Percentiles rank a stretch among this genome's conserved stretches.
These are phyloP conservation scores for Melampsora americana DNA, from an alignment of 1,284 basidiomycete genomes.

Conservation along the genomic window DNA sequence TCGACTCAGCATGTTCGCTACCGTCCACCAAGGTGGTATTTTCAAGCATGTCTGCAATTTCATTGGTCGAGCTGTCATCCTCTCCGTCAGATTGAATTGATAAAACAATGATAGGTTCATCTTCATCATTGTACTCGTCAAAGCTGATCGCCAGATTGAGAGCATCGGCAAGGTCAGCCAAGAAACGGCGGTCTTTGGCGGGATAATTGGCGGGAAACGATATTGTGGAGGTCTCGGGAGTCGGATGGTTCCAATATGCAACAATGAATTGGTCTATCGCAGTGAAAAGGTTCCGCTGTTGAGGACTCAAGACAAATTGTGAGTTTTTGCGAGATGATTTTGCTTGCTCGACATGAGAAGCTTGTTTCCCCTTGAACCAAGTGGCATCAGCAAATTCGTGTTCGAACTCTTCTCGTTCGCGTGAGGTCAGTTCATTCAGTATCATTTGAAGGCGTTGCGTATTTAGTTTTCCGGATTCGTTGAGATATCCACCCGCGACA, in stretches of 20 bases:
- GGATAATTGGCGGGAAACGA: slow-evolving; percentile 19
- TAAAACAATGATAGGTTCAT: slow-evolving; percentile 12
- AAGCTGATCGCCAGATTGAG: slow-evolving; percentile 72
- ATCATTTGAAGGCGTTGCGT: slow-evolving; percentile 77
- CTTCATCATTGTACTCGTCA: slow-evolving; percentile 71
- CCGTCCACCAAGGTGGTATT: too few relatives aligned
- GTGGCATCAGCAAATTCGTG: slow-evolving; percentile 80
- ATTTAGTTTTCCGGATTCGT: slow-evolving; percentile 81
- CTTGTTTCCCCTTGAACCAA: slow-evolving; percentile 86
- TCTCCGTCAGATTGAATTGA: background rate
- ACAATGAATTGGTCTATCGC: slow-evolving; percentile 69
- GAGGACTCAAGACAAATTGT: slow-evolving; percentile 50
- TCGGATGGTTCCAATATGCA: slow-evolving; percentile 44
- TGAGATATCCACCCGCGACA: slow-evolving; percentile 75
- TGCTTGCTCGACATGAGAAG: slow-evolving; percentile 57
- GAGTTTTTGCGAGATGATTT: slow-evolving; percentile 53
- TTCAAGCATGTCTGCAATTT: too few relatives aligned
- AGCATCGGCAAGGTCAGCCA: slow-evolving; percentile 69
- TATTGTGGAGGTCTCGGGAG: slow-evolving; percentile 54
- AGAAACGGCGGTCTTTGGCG: slow-evolving; percentile 66
- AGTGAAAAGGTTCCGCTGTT: slow-evolving; percentile 73
- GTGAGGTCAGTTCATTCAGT: slow-evolving; percentile 72
- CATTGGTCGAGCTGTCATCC: too few relatives aligned
- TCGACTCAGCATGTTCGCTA: too few relatives aligned
- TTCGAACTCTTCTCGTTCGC: slow-evolving; percentile 83